Evolutionary conservation across 2,329 filamentous ascomycete species (phyloP), one percentile per base, ranked within the genome.

Genomic region (Diaporthe sp.): DNA sequence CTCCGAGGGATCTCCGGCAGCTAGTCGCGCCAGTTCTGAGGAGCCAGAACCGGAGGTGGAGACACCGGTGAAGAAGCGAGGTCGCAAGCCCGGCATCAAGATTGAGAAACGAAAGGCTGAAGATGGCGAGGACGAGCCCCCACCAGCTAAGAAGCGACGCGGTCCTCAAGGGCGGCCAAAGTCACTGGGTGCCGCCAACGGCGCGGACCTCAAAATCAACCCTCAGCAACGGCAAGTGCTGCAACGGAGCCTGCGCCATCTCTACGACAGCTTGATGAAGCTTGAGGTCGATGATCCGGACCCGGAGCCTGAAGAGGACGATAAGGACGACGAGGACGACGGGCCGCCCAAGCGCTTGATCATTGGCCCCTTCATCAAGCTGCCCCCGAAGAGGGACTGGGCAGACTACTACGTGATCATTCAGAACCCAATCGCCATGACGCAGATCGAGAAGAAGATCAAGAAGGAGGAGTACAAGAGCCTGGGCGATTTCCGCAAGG

Each of bases 371-470:
- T 99, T 99, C 84, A 90, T 98, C 84, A 96, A 97, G 82, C 88
- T 98, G 44, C 96, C 96, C 1, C 93, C 95, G 55, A 97, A 95
- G 86, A 93, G 93, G 76, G 92, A 96, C 76, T 99, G 97, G 82
- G 94, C 95, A 37, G 96, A 98, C 83, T 99, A 99, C 87, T 99
- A 98, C 83, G 87, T 96, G 82, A 92, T 98, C 84, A 99, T 99
- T 83, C 91, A 93, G 82, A 93, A 93, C 73, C 97, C 97, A 0
- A 98, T 99, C 82, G 96, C 94, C 82, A 98, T 98, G 94, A 97
- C 98, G 80, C 93, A 95, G 83, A 98, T 99, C 81, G 92, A 95
- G 83, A 94, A 94, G 83, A 96, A 95, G 88, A 98, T 99, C 86
- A 98, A 98, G 87, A 96, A 95, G 85, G 95, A 97, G 82, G 95